Percentiles rank a stretch among this genome's conserved stretches.
Evolutionary conservation across 306 rosid genomes (phyloP).

Genomic region (Lathyrus sativus): DNA sequence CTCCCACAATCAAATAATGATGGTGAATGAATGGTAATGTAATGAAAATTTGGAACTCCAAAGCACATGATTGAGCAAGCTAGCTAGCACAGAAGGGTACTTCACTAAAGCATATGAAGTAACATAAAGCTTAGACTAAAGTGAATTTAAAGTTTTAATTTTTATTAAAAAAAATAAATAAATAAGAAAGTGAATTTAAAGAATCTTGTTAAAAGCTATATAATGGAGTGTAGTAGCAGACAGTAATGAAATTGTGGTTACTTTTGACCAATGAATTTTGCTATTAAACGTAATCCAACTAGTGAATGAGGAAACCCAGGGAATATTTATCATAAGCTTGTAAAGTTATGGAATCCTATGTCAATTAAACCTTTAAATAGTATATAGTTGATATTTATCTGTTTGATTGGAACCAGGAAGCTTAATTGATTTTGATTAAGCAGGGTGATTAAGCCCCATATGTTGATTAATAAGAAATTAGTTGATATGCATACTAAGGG

Average conservation of each 20-base stretch:
- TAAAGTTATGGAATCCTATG: slow-evolving; percentile 92
- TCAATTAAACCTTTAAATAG: slow-evolving; percentile 36
- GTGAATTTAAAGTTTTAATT: slow-evolving; percentile 52
- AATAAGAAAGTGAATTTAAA: slow-evolving; percentile 60
- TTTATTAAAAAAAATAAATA: no score
- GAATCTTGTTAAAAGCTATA: slow-evolving; percentile 88
- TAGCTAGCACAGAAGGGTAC: slow-evolving; percentile 38
- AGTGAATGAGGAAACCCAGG: slow-evolving; percentile 68
- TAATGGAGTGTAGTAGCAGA: slow-evolving; percentile 95
- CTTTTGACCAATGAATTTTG: slow-evolving; percentile 69
- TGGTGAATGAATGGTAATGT: slow-evolving; percentile 31
- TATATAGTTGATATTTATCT: slow-evolving; percentile 13
- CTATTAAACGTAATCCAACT: slow-evolving; percentile 44
- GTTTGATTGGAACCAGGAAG: slow-evolving; percentile 28
- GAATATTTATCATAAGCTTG: slow-evolving; percentile 42
- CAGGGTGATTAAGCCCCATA: slow-evolving; percentile 40
- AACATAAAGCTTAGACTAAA: slow-evolving; percentile 88
- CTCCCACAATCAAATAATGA: slow-evolving; percentile 26
- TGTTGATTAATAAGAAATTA: slow-evolving; percentile 22
- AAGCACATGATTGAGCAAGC: slow-evolving; percentile 62
- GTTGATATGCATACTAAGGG: neutral
- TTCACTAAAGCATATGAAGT: slow-evolving; percentile 62
- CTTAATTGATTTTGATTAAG: slow-evolving; percentile 38
- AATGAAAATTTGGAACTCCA: slow-evolving; percentile 37
- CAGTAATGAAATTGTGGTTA: slow-evolving; percentile 66